phyloP scores from a whole-genome alignment of 1,284 basidiomycete genomes.

The Xanthoconium separans region DNA sequence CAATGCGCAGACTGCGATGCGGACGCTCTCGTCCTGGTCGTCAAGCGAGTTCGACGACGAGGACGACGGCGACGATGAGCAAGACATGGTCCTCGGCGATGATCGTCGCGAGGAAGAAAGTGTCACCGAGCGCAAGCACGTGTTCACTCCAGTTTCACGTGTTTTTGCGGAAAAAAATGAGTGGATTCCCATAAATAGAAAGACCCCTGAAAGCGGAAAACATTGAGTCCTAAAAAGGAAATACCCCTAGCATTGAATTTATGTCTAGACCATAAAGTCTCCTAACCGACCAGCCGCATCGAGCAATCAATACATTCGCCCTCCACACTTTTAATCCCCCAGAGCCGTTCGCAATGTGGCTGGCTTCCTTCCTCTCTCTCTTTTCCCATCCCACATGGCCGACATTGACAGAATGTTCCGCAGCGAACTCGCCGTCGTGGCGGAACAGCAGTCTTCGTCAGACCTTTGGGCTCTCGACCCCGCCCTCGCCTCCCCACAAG shows the following conservation, averaged over 20 bases:
- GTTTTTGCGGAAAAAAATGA: conserved; percentile 9
- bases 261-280: conserved; percentile 4
- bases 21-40: conserved; percentile 39
- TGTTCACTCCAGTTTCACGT: conserved; percentile 20
- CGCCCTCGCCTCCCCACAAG: neutral
- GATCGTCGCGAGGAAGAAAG: neutral
- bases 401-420: conserved; percentile 28
- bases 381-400: conserved; percentile 12
- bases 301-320: conserved; percentile 18
- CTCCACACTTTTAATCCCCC: conserved; percentile 5
- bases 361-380: neutral
- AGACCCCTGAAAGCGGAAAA: conserved; percentile 7
- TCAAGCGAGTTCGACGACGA: conserved; percentile 24
- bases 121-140: conserved; percentile 1
- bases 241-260: conserved; percentile 7
- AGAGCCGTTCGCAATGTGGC: conserved; percentile 16
- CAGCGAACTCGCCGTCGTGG: conserved; percentile 19
- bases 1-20: conserved; percentile 39
- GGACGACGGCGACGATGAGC: neutral
- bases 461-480: conserved; percentile 10
- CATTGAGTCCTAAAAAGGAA: conserved; percentile 10
- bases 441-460: conserved; percentile 2
- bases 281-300: conserved; percentile 11
- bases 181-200: conserved; percentile 2
- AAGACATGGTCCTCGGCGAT: conserved; percentile 11